Evolutionary conservation across 768 basidiomycete species (phyloP).

Genomic region (Scleroderma bovista): DNA sequence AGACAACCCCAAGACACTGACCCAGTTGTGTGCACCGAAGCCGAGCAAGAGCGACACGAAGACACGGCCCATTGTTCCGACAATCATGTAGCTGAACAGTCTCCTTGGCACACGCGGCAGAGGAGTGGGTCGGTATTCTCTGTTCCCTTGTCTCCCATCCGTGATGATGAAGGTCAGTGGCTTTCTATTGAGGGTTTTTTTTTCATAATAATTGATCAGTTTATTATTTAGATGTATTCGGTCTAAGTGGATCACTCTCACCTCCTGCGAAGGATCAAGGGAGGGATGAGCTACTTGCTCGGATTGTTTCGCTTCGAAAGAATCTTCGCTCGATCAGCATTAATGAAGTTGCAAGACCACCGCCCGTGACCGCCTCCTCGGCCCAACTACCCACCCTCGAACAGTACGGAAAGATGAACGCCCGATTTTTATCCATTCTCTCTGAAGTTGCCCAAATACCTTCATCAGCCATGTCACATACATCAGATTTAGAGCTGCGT

Average conservation of each 20-base stretch:
- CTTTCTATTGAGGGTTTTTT: not conserved
- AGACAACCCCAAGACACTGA: not conserved
- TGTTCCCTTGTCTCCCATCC: not conserved
- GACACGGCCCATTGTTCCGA: not conserved
- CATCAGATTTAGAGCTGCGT: conserved; percentile 52
- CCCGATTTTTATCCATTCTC: conserved; percentile 40
- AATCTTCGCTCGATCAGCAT: conserved; percentile 58
- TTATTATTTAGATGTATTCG: conserved; percentile 52
- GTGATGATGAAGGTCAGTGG: conserved; percentile 21
- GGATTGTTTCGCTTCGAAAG: conserved; percentile 51
- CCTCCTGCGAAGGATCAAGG: conserved; percentile 33
- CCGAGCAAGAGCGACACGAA: conserved; percentile 2
- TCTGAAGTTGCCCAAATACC: conserved; percentile 47
- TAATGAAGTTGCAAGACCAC: conserved; percentile 46
- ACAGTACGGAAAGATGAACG: conserved; percentile 42
- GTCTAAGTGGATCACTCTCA: conserved; percentile 35
- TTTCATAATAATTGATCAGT: conserved; percentile 1
- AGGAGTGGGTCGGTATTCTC: not conserved
- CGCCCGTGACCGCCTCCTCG: conserved; percentile 25
- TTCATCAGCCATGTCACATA: conserved; percentile 31
- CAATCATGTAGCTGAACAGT: not conserved
- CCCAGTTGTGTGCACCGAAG: not conserved
- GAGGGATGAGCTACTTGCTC: conserved; percentile 41
- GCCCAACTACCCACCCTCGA: conserved; percentile 47
- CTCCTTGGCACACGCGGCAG: not conserved